Base-by-base conservation (phyloP, 495 filamentous ascomycete species). In the Tuber aestivum region DNA sequence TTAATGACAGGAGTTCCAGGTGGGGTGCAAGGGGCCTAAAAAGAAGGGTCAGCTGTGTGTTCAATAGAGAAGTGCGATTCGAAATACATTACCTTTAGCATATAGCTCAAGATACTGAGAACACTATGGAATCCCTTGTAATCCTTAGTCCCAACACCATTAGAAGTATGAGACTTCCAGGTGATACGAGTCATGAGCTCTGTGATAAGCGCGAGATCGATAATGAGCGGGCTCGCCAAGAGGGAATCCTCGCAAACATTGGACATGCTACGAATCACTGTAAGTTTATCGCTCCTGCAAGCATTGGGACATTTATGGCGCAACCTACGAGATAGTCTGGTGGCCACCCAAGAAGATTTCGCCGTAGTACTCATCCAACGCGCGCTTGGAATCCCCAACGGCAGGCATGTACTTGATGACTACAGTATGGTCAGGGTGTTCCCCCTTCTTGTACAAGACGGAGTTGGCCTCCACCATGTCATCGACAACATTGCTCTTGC, bases 321-420 rank as follows among this genome's bases (percentile, higher is more conserved):
- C 27, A 44, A 84, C 87, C 85, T 84, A 89, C 87, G 89, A 91
- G 85, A 99, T 98, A 79, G 94, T 97, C 87, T 99, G 95, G 86
- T 98, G 96, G 41, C 95, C 95, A 78, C 95, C 95, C 87, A 97
- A 89, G 90, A 99, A 99, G 85, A 99, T 99, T 88, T 99, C 96
- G 74, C 92, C 96, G 82, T 97, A 97, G 88, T 99, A 99, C 87
- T 99, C 95, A 83, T 99, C 95, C 69, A 99, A 88, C 72, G 95
- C 95, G 82, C 95, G 96, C 90, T 99, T 99, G 89, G 97, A 96
- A 86, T 99, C 95, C 74, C 95, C 95, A 68, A 99, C 95, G 80
- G 95, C 95, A 21, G 96, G 95, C 94, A 99, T 97, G 88, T 99
- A 99, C 89, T 96, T 96, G 88, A 96, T 96, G 78, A 96, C 93